Conservation (phyloP, 768 basidiomycete genomes). For the Termitomyces sp. region DNA sequence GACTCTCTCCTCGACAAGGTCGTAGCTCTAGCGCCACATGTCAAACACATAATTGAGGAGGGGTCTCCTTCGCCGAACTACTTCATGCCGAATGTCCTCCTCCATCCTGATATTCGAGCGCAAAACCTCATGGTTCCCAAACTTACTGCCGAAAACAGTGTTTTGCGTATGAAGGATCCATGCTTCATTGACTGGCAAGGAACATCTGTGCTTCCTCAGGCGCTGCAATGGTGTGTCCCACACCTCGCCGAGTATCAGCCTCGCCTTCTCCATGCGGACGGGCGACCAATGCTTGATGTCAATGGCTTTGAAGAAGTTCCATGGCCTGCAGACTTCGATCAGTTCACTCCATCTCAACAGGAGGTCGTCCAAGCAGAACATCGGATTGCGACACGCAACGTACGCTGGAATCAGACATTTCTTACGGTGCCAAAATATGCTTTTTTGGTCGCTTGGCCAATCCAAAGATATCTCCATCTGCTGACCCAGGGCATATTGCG, state of each 20-base stretch:
- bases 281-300: not conserved
- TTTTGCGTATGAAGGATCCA: not conserved
- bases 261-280: not conserved
- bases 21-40: not conserved
- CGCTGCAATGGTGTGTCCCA: not conserved
- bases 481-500: too few relatives aligned
- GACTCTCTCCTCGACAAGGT: not conserved
- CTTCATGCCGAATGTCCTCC: not conserved
- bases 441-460: too few relatives aligned
- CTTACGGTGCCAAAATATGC: too few relatives aligned
- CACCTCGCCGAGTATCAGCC: not conserved
- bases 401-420: not conserved
- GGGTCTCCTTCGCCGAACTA: not conserved
- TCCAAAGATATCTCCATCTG: too few relatives aligned
- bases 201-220: not conserved
- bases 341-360: not conserved
- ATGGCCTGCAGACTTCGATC: not conserved
- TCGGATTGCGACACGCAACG: not conserved
- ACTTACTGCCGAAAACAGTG: not conserved
- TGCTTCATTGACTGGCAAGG: not conserved
- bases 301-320: not conserved
- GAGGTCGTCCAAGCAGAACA: not conserved
- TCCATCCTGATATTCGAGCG: not conserved
- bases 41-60: not conserved
- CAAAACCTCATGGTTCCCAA: not conserved